phyloP scores from a whole-genome alignment of 2,329 filamentous ascomycete genomes.

The Trichoderma asperellum region DNA sequence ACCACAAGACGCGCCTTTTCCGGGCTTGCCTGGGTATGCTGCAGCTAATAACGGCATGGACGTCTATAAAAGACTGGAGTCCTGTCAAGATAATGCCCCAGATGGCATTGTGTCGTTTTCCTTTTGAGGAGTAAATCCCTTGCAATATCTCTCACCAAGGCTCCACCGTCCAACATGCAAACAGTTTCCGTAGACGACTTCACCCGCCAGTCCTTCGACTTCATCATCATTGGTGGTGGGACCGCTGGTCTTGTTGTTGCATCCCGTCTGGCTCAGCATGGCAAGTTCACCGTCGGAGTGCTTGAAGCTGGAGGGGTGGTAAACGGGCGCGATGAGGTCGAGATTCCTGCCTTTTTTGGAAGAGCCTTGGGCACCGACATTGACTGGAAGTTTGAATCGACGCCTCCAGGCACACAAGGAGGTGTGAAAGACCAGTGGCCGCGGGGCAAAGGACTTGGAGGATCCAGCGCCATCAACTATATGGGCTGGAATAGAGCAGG shows the following conservation, averaged over 20 bases:
- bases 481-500: constrained; percentile 58
- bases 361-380: constrained; percentile 42
- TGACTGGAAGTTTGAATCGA: constrained; percentile 50
- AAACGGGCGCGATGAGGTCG: constrained; percentile 41
- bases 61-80: background rate
- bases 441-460: constrained; percentile 60
- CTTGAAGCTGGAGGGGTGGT: constrained; percentile 42
- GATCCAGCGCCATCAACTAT: constrained; percentile 63
- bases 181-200: constrained; percentile 34
- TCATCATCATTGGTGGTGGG: constrained; percentile 57
- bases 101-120: background rate
- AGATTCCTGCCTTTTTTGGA: constrained; percentile 46
- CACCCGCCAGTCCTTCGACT: constrained; percentile 37
- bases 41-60: background rate
- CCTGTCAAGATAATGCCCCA: background rate
- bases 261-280: constrained; percentile 49
- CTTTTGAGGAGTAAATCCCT: background rate
- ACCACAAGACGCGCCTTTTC: background rate
- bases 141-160: background rate
- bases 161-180: constrained; percentile 7
- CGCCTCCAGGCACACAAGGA: constrained; percentile 43
- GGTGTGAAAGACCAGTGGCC: constrained; percentile 49
- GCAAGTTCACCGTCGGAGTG: constrained; percentile 38
- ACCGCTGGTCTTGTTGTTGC: constrained; percentile 58
- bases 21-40: background rate